These are phyloP conservation scores for Astragalus membranaceus DNA, from an alignment of 306 rosid species.

Conservation along the genomic window DNA sequence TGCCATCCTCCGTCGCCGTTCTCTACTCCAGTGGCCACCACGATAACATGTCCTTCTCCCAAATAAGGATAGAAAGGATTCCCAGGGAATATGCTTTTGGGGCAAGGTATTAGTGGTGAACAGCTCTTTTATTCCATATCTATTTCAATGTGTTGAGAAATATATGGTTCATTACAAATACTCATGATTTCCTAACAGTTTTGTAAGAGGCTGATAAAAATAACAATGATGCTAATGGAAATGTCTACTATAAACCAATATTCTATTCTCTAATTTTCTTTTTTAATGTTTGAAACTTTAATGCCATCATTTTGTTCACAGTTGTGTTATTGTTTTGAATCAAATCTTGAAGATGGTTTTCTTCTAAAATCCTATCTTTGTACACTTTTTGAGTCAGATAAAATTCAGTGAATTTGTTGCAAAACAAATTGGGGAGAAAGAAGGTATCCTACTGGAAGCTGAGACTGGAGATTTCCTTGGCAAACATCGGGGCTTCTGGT, in stretches of 20 bases:
- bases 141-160: not conserved
- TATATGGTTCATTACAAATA: not conserved
- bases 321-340: no score
- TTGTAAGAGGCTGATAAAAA: not conserved
- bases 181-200: not conserved
- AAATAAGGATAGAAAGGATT: constrained; percentile 87
- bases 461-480: constrained; percentile 95
- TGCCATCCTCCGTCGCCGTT: no score
- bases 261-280: not conserved
- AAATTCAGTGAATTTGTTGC: no score
- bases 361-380: no score
- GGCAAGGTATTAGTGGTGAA: constrained; percentile 75
- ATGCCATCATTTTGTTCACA: no score
- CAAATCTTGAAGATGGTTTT: no score
- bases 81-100: constrained; percentile 96
- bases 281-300: constrained; percentile 8
- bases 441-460: constrained; percentile 90
- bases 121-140: no score
- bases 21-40: no score
- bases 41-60: no score
- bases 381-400: no score
- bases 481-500: constrained; percentile 88
- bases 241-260: not conserved
- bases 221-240: not conserved
- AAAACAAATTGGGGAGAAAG: constrained; percentile 81